Evolutionary conservation across 345 rosid genomes (phyloP).

Genomic region (Firmiana major): DNA sequence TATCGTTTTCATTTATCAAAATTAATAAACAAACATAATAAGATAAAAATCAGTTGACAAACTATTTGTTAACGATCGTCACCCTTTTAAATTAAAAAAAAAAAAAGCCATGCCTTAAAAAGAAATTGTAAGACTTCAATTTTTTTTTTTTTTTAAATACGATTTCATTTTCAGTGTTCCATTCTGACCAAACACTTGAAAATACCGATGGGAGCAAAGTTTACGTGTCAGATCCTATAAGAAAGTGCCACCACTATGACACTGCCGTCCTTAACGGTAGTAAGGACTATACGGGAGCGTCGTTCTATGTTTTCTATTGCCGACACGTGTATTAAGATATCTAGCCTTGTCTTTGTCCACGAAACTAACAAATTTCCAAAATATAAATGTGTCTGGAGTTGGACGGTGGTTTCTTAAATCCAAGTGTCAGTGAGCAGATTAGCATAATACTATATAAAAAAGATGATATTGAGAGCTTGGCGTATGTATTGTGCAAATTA

Average conservation of each 20-base stretch:
- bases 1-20: no score
- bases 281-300: conserved; percentile 19
- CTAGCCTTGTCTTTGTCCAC: background rate
- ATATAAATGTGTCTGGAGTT: background rate
- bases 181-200: background rate
- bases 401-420: background rate
- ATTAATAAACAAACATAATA: no score
- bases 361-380: background rate
- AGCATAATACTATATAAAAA: no score
- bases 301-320: background rate
- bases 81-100: no score
- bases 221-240: background rate
- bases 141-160: no score
- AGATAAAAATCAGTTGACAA: no score
- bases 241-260: background rate
- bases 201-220: background rate
- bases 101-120: no score
- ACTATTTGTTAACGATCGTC: no score
- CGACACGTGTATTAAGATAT: conserved; percentile 2
- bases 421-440: background rate
- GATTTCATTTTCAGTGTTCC: no score
- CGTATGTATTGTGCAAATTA: no score
- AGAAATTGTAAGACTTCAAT: no score
- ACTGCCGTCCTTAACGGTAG: conserved; percentile 15
- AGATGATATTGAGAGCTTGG: no score